Evolutionary conservation across 2,329 filamentous ascomycete genomes (phyloP), one percentile per base, ranked within the genome.

Genomic region (Exophiala aquamarina): DNA sequence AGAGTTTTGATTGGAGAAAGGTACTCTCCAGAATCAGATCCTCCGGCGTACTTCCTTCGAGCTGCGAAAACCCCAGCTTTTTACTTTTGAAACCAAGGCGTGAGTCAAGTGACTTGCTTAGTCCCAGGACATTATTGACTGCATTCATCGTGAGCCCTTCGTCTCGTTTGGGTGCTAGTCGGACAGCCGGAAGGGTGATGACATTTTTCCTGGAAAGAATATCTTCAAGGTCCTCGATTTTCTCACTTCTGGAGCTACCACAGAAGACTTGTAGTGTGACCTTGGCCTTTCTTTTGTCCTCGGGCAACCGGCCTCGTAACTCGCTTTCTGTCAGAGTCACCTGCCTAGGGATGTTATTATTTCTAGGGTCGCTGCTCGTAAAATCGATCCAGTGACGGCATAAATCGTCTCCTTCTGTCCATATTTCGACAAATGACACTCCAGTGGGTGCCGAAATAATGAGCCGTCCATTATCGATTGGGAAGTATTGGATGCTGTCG

Each of bases 301-400:
- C 84, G 1, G 88, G 86, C 7, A 95, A 65, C 19, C 82, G 78
- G 26, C 77, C 77, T 20, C 88, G 83, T 46, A 96, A 70, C 28
- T 90, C 86, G 47, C 77, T 75, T 58, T 96, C 92, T 4, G 79
- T 85, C 17, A 97, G 71, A 2, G 79, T 75, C 19, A 95, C 72
- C 60, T 93, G 87, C 45, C 84, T 81, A 42, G 88, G 86, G 3
- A 85, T 73, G 34, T 71, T 70, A 46, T 54, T 59, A 17, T 77
- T 78, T 48, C 78, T 79, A 20, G 71, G 72, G 50, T 78, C 76
- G 18, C 79, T 79, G 36, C 83, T 77, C 4, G 81, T 72, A 61
- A 87, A 95, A 63, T 96, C 92, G 55, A 93, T 82, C 82, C 87
- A 95, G 13, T 81, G 74, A 55, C 78, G 84, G 64, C 91, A 95